Base-by-base conservation (phyloP, 371 early-diverging fungal species). In the Saksenaea oblongispora region DNA sequence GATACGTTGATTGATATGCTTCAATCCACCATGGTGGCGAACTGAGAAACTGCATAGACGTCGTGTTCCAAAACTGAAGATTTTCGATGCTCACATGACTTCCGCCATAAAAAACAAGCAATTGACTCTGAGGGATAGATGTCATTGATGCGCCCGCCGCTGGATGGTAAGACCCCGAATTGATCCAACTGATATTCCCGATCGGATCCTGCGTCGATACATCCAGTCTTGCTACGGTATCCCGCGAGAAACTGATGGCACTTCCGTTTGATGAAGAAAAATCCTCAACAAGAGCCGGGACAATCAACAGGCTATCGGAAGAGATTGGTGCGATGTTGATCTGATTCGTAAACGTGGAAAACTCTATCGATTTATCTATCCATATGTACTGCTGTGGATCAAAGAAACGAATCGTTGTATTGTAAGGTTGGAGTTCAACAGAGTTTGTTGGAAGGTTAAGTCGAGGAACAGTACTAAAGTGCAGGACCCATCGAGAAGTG, bases 61-160 rank as follows among this genome's bases (percentile, higher is more conserved):
- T 57, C 14, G 28, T 26, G 41, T 66, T 61, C 61, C 61, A 66
- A 24, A 66, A 56, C 10, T 53, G 53, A 37, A 66, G 54, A 37
- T 57, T 61, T 24, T 56, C 58, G 26, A 60, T 56, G 22, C 51
- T 57, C 37, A 66, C 56, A 18, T 61, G 61, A 4, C 28, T 8
- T 13, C 66, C 66, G 17, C 66, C 66, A 28, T 66, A 66, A n/a
- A 66, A 22, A 17, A 66, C 57, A 34, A 66, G 24, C 7, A 61
- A 28, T 14, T 41, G 42, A 57, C 61, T 57, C 22, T 61, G 1
- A 13, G 54, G n/a, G 1, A 66, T 44, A 2, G 39, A 42, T 17
- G 66, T 66, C 27, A 61, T 36, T 5, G 66, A 60, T 31, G 55
- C 57, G 9, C 61, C 66, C 36, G 10, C 11, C 31, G 60, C 1